phyloP scores from a whole-genome alignment of 768 basidiomycete genomes.

The Tylopilus sp. region DNA sequence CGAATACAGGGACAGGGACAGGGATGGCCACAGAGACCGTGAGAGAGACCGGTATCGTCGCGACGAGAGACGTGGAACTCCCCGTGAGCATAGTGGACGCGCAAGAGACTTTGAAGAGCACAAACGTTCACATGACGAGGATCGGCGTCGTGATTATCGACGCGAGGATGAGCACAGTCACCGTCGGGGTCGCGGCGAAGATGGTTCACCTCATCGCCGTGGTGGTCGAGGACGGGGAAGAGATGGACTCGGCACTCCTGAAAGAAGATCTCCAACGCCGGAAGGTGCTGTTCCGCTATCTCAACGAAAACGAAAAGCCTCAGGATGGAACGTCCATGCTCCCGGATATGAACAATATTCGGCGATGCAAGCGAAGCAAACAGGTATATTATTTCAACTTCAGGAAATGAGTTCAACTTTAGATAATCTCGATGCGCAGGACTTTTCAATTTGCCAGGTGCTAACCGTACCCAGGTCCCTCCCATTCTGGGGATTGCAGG shows the following conservation, averaged over 20 bases:
- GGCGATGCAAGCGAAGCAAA: conserved; percentile 97
- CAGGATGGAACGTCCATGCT: conserved; percentile 95
- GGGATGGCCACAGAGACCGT: conserved; percentile 28
- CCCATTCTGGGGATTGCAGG: conserved; percentile 80
- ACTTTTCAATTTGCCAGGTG: conserved; percentile 94
- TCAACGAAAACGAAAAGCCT: conserved; percentile 84
- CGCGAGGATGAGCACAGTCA: conserved; percentile 40
- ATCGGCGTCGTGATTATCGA: conserved; percentile 46
- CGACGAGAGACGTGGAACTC: conserved; percentile 50
- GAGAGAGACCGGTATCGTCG: conserved; percentile 38
- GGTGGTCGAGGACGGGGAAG: conserved; percentile 48
- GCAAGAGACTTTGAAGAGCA: conserved; percentile 46
- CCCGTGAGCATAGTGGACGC: conserved; percentile 45
- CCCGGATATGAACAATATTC: conserved; percentile 94
- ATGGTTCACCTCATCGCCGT: conserved; percentile 36
- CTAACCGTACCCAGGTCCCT: conserved; percentile 84
- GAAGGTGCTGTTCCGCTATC: conserved; percentile 77
- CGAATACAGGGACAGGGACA: conserved; percentile 47
- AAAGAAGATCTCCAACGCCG: conserved; percentile 87
- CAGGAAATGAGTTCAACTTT: not conserved
- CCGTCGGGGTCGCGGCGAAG: conserved; percentile 37
- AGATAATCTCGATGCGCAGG: conserved; percentile 45
- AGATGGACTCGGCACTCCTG: conserved; percentile 61
- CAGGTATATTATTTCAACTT: conserved; percentile 51
- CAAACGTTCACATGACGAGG: conserved; percentile 44